These are phyloP conservation scores for Yarrowia sp. DNA, from an alignment of 805 yeast genomes.

Conservation along the genomic window DNA sequence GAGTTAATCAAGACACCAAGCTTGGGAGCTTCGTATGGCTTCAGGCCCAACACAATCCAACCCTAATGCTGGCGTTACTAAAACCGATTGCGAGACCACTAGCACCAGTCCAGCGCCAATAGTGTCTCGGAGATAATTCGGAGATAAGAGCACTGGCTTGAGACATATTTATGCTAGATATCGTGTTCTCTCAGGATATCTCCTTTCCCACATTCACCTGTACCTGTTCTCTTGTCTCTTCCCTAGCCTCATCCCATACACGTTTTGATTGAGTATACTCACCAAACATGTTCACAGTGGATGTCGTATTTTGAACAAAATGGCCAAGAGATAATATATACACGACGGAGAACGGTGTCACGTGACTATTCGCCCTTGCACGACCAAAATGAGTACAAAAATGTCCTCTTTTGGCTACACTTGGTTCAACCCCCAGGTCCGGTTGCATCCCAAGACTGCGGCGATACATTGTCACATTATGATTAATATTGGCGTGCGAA, in stretches of 20 bases:
- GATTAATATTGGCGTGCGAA: neutral
- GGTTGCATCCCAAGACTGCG: too few relatives aligned
- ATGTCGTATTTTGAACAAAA: too few relatives aligned
- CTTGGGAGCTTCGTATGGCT: neutral
- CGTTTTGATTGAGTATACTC: neutral
- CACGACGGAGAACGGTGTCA: too few relatives aligned
- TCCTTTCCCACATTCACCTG: neutral
- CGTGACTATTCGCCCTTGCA: neutral
- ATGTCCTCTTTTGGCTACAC: neutral
- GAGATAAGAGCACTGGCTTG: slow-evolving; percentile 8
- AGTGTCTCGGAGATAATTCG: neutral
- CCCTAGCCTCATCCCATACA: neutral
- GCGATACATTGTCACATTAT: neutral
- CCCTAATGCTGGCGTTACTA: too few relatives aligned
- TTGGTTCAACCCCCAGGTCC: neutral
- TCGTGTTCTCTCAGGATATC: neutral
- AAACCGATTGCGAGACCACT: too few relatives aligned
- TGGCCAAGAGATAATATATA: too few relatives aligned
- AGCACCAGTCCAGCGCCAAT: too few relatives aligned
- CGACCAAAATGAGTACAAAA: neutral
- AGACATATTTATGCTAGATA: too few relatives aligned
- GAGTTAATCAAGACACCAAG: neutral
- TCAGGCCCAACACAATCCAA: neutral
- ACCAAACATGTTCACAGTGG: too few relatives aligned
- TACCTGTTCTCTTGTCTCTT: neutral